Evolutionary conservation across 805 yeast species (phyloP).

Genomic region (Wickerhamiella allomyrinae): DNA sequence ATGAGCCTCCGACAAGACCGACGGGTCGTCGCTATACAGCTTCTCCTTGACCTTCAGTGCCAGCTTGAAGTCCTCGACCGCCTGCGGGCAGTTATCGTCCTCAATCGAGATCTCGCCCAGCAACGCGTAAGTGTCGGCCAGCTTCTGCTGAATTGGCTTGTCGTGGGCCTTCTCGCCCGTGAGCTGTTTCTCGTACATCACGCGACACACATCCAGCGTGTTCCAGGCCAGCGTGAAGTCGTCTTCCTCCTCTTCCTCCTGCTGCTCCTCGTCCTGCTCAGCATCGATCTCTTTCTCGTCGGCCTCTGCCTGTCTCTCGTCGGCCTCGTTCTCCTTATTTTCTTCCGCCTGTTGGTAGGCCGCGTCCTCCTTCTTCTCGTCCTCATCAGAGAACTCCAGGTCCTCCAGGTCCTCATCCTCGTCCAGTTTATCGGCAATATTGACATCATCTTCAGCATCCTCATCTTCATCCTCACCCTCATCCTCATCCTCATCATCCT

Average conservation of each 20-base stretch:
- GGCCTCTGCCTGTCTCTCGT: constrained; percentile 18
- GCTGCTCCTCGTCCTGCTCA: constrained; percentile 15
- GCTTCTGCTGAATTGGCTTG: constrained; percentile 32
- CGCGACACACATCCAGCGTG: constrained; percentile 61
- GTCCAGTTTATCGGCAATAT: constrained; percentile 25
- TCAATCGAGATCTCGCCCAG: constrained; percentile 86
- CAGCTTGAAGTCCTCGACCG: constrained; percentile 50
- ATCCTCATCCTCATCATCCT: constrained; percentile 27
- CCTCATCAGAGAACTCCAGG: constrained; percentile 14
- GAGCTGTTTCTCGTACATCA: constrained; percentile 39
- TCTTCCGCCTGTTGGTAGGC: constrained; percentile 17
- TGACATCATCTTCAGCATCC: constrained; percentile 19
- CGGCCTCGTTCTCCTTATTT: constrained; percentile 4
- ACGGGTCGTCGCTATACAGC: constrained; percentile 37
- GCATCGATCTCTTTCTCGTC: constrained; percentile 29
- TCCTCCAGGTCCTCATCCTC: constrained; percentile 20
- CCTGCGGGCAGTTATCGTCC: constrained; percentile 65
- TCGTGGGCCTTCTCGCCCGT: constrained; percentile 22
- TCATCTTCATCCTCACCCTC: constrained; percentile 16
- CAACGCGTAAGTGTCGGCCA: constrained; percentile 63
- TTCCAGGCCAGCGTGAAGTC: constrained; percentile 69
- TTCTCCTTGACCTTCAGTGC: constrained; percentile 41
- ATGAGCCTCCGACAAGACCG: constrained; percentile 61
- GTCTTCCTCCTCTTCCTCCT: constrained; percentile 36
- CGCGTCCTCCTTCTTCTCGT: constrained; percentile 19